A percentile compares a stretch with the other conserved stretches of the same genome.
Evolutionary conservation across 2,329 filamentous ascomycete genomes (phyloP).

Genomic region (Hypoxylon sp.): DNA sequence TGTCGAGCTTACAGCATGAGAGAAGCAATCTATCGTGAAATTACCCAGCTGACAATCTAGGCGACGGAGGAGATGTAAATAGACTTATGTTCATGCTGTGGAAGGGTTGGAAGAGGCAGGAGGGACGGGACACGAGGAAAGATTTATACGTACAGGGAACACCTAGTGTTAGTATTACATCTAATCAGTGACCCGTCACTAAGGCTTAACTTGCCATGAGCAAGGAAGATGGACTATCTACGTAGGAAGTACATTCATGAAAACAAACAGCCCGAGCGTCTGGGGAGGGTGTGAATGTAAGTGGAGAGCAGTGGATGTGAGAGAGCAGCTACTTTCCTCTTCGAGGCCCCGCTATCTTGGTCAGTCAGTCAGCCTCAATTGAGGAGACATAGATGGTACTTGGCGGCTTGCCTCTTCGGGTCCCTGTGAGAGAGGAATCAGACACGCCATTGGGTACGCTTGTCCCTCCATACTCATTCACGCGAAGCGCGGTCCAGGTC

Average conservation of each 20-base stretch:
- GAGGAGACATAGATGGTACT: conserved; percentile 35
- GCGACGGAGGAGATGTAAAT: conserved; percentile 8
- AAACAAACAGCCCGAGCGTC: conserved; percentile 42
- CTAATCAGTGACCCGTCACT: conserved; percentile 31
- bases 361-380: conserved; percentile 48
- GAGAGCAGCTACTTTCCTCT: conserved; percentile 39
- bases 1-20: conserved; percentile 32
- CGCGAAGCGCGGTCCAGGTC: conserved; percentile 35
- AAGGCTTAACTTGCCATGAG: conserved; percentile 31
- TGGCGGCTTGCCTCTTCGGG: conserved; percentile 42
- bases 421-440: conserved; percentile 12
- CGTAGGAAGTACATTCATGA: conserved; percentile 34
- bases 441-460: conserved; percentile 30
- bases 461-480: conserved; percentile 15
- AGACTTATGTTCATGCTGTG: conserved; percentile 23
- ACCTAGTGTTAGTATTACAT: conserved; percentile 32
- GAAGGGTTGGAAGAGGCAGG: conserved; percentile 16
- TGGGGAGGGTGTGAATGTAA: conserved; percentile 48
- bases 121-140: conserved; percentile 36
- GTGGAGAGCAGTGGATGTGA: conserved; percentile 42
- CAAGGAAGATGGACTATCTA: conserved; percentile 41
- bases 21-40: conserved; percentile 24
- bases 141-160: conserved; percentile 36
- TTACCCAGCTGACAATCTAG: conserved; percentile 18
- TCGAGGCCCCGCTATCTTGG: conserved; percentile 42